These are phyloP conservation scores for Gentiana dahurica DNA, from an alignment of 257 asterid genomes.

Conservation along the genomic window DNA sequence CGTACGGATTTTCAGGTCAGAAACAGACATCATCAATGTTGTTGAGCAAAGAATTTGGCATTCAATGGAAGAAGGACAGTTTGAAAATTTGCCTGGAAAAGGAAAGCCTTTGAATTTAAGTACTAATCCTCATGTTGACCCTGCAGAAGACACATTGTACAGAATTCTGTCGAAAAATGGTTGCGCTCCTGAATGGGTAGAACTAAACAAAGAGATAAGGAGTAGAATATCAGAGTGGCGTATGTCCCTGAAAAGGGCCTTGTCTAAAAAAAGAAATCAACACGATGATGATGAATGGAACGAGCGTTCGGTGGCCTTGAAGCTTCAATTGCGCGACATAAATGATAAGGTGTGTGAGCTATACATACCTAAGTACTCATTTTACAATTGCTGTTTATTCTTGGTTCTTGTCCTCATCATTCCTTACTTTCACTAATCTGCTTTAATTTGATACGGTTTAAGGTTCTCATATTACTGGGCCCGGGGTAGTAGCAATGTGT, in stretches of 20 bases:
- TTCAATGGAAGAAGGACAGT: slow-evolving; percentile 93
- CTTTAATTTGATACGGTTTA: too few species aligned
- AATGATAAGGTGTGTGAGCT: slow-evolving; percentile 45
- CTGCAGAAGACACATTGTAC: slow-evolving; percentile 81
- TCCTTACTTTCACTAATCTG: too few species aligned
- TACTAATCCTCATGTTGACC: slow-evolving; percentile 76
- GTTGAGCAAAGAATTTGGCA: slow-evolving; percentile 79
- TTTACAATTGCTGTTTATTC: too few species aligned
- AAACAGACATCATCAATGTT: slow-evolving; percentile 73
- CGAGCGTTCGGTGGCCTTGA: slow-evolving; percentile 47
- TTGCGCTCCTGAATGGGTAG: slow-evolving; percentile 93
- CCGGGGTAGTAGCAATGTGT: too few species aligned
- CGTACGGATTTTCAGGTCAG: slow-evolving; percentile 48
- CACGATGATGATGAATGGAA: slow-evolving; percentile 44
- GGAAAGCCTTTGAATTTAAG: slow-evolving; percentile 78
- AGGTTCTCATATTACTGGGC: too few species aligned
- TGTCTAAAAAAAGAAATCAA: slow-evolving; percentile 20
- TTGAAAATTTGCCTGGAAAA: slow-evolving; percentile 76
- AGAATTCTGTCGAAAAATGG: slow-evolving; percentile 70
- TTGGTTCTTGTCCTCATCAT: too few species aligned
- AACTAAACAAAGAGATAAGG: slow-evolving; percentile 77
- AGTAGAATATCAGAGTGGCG: slow-evolving; percentile 49
- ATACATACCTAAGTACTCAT: background rate
- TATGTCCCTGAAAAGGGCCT: slow-evolving; percentile 47
- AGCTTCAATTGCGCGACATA: slow-evolving; percentile 56